These are phyloP conservation scores for Malus asiatica DNA, from an alignment of 306 rosid species.

Conservation along the genomic window DNA sequence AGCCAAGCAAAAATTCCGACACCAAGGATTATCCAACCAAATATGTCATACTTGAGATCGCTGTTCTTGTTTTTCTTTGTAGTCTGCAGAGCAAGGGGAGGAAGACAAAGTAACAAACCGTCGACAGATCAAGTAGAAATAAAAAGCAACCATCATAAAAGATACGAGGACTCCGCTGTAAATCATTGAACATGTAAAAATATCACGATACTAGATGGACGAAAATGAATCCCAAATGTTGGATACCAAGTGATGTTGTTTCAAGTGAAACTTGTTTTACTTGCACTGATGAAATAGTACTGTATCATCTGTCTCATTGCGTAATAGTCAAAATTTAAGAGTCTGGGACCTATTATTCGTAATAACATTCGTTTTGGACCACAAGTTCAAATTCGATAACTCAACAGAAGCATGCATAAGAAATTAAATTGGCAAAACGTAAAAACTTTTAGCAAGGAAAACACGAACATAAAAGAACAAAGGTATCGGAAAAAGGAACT, in stretches of 20 bases:
- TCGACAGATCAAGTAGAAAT: not conserved
- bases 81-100: constrained; percentile 25
- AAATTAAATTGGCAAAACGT: not conserved
- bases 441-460: not conserved
- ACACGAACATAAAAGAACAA: not conserved
- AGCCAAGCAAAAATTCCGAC: constrained; percentile 60
- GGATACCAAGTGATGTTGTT: not conserved
- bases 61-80: constrained; percentile 47
- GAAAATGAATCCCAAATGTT: not conserved
- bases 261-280: not conserved
- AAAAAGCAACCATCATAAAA: no score
- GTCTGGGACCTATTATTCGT: no score
- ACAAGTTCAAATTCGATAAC: not conserved
- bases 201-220: not conserved
- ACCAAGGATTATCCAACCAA: constrained; percentile 77
- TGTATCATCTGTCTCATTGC: no score
- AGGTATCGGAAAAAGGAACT: not conserved
- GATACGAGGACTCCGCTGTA: no score
- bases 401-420: not conserved
- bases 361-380: no score
- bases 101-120: not conserved
- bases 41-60: constrained; percentile 58
- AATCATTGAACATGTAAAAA: no score
- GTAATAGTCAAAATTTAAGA: no score
- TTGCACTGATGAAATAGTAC: not conserved